phyloP scores from a whole-genome alignment of 2,329 filamentous ascomycete genomes.

The Fusarium scirpi region DNA sequence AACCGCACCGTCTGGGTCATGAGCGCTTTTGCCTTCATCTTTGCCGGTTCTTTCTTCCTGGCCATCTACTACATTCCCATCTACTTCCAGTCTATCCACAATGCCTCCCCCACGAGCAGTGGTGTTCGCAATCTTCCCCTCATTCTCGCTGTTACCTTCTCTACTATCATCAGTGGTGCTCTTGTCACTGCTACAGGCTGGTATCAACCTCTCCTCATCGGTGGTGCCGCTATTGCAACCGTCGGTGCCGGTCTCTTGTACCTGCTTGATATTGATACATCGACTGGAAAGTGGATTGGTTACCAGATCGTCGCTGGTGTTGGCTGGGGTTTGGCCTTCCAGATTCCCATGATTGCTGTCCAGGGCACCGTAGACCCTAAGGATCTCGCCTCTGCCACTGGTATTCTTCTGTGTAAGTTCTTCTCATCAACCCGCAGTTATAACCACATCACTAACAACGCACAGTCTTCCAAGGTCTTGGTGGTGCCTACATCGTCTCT shows the following conservation, averaged over 20 bases:
- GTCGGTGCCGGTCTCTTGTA: constrained; percentile 59
- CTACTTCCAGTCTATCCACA: constrained; percentile 59
- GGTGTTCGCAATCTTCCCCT: constrained; percentile 61
- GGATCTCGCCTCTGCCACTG: constrained; percentile 61
- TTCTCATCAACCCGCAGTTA: not conserved
- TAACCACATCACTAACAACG: constrained; percentile 26
- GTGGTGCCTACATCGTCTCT: constrained; percentile 63
- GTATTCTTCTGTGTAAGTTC: constrained; percentile 58
- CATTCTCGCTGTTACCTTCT: constrained; percentile 58
- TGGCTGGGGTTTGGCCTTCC: constrained; percentile 59
- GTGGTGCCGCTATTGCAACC: constrained; percentile 58
- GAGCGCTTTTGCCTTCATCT: constrained; percentile 57
- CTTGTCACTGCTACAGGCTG: constrained; percentile 55
- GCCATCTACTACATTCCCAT: constrained; percentile 62
- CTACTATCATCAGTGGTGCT: constrained; percentile 55
- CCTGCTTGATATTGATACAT: constrained; percentile 54
- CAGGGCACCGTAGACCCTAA: constrained; percentile 56
- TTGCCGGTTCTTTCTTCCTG: constrained; percentile 58
- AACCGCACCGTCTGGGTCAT: constrained; percentile 55
- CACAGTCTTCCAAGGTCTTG: constrained; percentile 62
- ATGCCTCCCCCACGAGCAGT: constrained; percentile 54
- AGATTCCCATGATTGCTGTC: constrained; percentile 64
- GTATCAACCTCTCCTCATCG: constrained; percentile 60
- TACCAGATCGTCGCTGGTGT: constrained; percentile 65
- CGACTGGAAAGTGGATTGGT: constrained; percentile 62